These are phyloP conservation scores for Eucalyptus curtisii DNA, from an alignment of 345 rosid species.

Conservation along the genomic window DNA sequence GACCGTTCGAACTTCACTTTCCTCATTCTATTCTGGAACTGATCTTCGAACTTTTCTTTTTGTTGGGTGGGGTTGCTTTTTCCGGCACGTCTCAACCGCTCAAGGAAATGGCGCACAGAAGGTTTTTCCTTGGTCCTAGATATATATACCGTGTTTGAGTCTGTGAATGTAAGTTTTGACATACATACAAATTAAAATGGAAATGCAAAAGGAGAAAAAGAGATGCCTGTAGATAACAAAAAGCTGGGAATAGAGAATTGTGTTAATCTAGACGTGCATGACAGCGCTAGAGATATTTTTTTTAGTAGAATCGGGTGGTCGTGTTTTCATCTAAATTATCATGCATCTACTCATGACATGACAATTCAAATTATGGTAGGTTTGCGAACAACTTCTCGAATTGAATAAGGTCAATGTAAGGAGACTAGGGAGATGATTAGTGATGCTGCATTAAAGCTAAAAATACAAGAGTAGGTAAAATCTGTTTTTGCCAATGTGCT, in stretches of 20 bases:
- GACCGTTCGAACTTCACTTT: not conserved
- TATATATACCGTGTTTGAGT: not conserved
- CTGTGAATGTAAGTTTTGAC: not conserved
- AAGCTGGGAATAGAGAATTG: not conserved
- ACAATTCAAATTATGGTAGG: no score
- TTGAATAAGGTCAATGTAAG: not conserved
- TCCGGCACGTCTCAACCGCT: not conserved
- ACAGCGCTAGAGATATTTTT: not conserved
- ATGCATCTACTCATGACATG: not conserved
- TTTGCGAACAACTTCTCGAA: not conserved
- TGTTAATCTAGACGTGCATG: not conserved
- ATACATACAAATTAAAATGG: not conserved
- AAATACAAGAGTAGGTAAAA: not conserved
- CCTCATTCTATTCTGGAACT: not conserved
- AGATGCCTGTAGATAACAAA: not conserved
- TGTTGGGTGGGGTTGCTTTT: not conserved
- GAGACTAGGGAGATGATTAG: not conserved
- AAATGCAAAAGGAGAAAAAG: not conserved
- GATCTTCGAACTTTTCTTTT: not conserved
- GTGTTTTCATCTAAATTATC: not conserved
- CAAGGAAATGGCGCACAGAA: not conserved
- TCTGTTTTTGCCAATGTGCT: not conserved
- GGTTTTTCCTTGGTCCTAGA: no score
- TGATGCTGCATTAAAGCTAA: not conserved
- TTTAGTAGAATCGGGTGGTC: not conserved